These are phyloP conservation scores for Ustilago tritici DNA, from an alignment of 1,284 basidiomycete genomes.

Conservation along the genomic window DNA sequence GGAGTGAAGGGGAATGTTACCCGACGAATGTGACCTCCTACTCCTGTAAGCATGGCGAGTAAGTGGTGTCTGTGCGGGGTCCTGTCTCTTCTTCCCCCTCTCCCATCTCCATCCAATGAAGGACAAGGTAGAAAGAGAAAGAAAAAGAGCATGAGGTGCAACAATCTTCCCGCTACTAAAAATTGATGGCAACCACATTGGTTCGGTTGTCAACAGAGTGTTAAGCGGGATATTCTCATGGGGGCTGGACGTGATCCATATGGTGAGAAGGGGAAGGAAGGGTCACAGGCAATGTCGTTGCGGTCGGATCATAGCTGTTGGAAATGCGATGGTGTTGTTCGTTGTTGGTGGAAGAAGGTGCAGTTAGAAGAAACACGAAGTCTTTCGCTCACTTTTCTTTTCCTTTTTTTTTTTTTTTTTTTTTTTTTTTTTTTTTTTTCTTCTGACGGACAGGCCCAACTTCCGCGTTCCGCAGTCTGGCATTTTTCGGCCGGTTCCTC, in stretches of 20 bases:
- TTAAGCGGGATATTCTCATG: constrained; percentile 36
- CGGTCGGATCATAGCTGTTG: not conserved
- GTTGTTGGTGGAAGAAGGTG: not conserved
- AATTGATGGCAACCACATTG: constrained; percentile 61
- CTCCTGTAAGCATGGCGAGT: constrained; percentile 28
- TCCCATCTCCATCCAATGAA: not conserved
- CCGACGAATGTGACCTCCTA: constrained; percentile 50
- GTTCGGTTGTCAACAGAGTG: constrained; percentile 57
- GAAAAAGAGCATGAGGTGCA: constrained; percentile 15
- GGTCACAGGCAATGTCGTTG: not conserved
- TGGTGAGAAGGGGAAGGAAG: not conserved
- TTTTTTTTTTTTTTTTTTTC: not conserved
- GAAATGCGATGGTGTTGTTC: not conserved
- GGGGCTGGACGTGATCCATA: not conserved
- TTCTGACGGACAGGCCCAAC: no score
- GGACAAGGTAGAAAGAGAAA: not conserved
- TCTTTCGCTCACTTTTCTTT: not conserved
- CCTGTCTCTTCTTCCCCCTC: constrained; percentile 8
- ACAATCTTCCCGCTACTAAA: constrained; percentile 54
- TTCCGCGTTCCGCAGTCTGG: constrained; percentile 6
- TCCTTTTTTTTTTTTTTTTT: constrained; percentile 4
- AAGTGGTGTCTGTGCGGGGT: constrained; percentile 54
- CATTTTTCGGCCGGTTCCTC: constrained; percentile 11
- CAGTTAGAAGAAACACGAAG: not conserved
- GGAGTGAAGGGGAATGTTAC: constrained; percentile 25